phyloP scores from a whole-genome alignment of 306 rosid genomes.

The Inga oerstediana region DNA sequence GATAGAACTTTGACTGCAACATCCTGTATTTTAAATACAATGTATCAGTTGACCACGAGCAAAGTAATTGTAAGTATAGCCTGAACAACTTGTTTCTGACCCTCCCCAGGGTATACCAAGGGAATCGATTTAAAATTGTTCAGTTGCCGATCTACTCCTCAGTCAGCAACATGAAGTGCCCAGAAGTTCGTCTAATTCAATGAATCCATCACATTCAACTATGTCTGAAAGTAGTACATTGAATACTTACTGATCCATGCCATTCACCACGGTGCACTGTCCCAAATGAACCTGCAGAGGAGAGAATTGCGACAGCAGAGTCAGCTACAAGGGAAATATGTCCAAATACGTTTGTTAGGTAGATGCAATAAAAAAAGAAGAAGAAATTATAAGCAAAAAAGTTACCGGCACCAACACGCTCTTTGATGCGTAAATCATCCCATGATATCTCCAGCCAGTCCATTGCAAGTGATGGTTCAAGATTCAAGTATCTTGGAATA shows the following conservation, averaged over 20 bases:
- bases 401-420: constrained; percentile 97
- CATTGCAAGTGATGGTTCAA: constrained; percentile 99
- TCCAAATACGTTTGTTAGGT: neutral
- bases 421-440: constrained; percentile 87
- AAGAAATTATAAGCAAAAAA: neutral
- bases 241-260: constrained; percentile 90
- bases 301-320: constrained; percentile 22
- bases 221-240: neutral
- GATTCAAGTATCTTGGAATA: constrained; percentile 68
- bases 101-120: neutral
- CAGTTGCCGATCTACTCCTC: neutral
- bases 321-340: neutral
- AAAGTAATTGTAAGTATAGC: neutral
- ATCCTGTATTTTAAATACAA: constrained; percentile 56
- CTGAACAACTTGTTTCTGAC: neutral
- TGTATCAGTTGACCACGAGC: neutral
- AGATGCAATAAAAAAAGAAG: constrained; percentile 18
- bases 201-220: neutral
- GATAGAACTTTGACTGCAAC: constrained; percentile 93
- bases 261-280: constrained; percentile 95
- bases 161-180: constrained; percentile 11
- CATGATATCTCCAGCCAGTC: constrained; percentile 99
- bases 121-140: neutral
- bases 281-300: constrained; percentile 87
- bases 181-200: constrained; percentile 13